Base-by-base conservation (phyloP, 495 filamentous ascomycete genomes). In the Bombardia bombarda region DNA sequence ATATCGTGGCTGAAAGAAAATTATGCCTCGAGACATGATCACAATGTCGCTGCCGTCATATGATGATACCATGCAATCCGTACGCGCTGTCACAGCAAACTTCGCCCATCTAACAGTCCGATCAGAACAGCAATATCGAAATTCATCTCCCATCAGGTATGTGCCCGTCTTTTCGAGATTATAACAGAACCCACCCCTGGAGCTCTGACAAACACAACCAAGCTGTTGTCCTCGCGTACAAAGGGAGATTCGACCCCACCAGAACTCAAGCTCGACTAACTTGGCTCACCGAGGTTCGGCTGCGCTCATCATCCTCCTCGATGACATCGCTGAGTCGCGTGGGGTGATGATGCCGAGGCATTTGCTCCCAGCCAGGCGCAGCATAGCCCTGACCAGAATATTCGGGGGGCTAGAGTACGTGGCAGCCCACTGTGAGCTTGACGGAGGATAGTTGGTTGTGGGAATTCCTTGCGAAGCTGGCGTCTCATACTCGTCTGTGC, bases 311-410 rank as follows among this genome's bases (percentile, higher is more conserved):
- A 41, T 95, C 83, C 52, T 80, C 79, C 48, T 98, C 92, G 8
- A 92, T 72, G 9, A 98, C 90, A 69, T 98, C 92, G 57, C 92
- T 96, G 43, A 98, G 66, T 40, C 92, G 71, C 3, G 90, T 96
- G 0, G 90, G 90, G 65, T 97, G 92, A 55, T 95, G 90, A 66
- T 96, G 92, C 37, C 90, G 73, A n/a, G 84, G 78, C 41, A 88
- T 74, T 8, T 65, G 65, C 40, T 92, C 87, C 90, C 89, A 96
- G 7, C 79, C 83, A 1, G 72, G 60, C 2, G 70, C 73, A 7
- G 82, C 80, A 66, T 83, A 92, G 10, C 79, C 84, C 18, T 75
- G 61, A 18, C 73, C 74, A 12, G 60, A 58, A 50, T 77, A 77
- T 34, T 75, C 71, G 18, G 64, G 60, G 6, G 51, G 10, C 54